Percentiles rank a stretch among this genome's conserved stretches.
phyloP scores from a whole-genome alignment of 768 basidiomycete species.

The Boletus subparvulus region DNA sequence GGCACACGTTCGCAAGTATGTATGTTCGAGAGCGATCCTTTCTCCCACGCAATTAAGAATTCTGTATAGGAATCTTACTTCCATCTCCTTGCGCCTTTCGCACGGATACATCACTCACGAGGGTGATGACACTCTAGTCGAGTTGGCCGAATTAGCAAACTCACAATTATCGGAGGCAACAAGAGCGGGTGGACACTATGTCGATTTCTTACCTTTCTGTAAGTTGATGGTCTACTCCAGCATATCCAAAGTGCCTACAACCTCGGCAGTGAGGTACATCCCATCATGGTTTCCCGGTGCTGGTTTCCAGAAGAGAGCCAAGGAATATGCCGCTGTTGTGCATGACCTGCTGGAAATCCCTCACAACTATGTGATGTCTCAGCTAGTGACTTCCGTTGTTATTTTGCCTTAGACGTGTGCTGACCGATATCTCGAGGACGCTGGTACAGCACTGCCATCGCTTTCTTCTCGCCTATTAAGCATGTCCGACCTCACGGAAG shows the following conservation, averaged over 20 bases:
- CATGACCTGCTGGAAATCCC: conserved; percentile 8
- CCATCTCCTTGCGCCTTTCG: conserved; percentile 35
- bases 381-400: conserved; percentile 12
- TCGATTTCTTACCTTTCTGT: conserved; percentile 22
- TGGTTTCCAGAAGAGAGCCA: conserved; percentile 18
- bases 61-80: not conserved
- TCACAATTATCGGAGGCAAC: conserved; percentile 18
- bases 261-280: conserved; percentile 23
- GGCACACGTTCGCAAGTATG: no score
- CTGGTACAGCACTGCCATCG: conserved; percentile 14
- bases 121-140: conserved; percentile 38
- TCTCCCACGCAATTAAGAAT: not conserved
- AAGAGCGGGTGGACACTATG: conserved; percentile 2
- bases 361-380: conserved; percentile 10
- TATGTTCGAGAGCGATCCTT: no score
- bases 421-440: not conserved
- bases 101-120: conserved; percentile 41
- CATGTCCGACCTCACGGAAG: conserved; percentile 1
- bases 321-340: conserved; percentile 6
- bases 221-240: not conserved
- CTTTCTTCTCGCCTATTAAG: conserved; percentile 9
- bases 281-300: conserved; percentile 25
- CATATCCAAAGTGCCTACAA: not conserved
- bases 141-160: conserved; percentile 28
- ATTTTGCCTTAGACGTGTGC: not conserved